These are phyloP conservation scores for Zygosaccharomyces lentus DNA, from an alignment of 805 yeast genomes.

Conservation along the genomic window DNA sequence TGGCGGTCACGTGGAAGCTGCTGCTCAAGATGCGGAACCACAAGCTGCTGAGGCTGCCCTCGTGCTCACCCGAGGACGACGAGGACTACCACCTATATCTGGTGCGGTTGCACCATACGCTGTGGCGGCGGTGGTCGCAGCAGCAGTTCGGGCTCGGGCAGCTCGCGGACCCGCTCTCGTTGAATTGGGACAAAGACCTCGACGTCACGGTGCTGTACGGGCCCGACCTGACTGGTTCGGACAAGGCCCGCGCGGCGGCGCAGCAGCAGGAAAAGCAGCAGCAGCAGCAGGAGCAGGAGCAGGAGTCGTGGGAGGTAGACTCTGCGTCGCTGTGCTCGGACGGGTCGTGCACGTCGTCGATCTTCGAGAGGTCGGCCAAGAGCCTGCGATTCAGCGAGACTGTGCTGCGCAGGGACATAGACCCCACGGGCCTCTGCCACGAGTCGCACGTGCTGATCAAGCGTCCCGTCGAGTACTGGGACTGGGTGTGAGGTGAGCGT, in stretches of 20 bases:
- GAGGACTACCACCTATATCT: slow-evolving; percentile 32
- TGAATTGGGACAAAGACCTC: slow-evolving; percentile 92
- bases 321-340: slow-evolving; percentile 20
- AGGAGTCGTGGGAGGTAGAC: slow-evolving; percentile 2
- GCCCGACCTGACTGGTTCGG: slow-evolving; percentile 42
- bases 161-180: slow-evolving; percentile 76
- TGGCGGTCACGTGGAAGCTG: slow-evolving; percentile 35
- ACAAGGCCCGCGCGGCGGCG: not conserved
- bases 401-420: slow-evolving; percentile 29
- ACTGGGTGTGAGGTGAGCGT: not conserved
- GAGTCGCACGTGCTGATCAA: slow-evolving; percentile 25
- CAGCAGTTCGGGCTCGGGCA: slow-evolving; percentile 53
- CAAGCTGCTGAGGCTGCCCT: slow-evolving; percentile 30
- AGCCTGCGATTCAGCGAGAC: slow-evolving; percentile 24
- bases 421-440: slow-evolving; percentile 17
- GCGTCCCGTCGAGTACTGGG: not conserved
- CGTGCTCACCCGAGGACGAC: slow-evolving; percentile 35
- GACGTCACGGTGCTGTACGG: slow-evolving; percentile 97
- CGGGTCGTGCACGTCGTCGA: slow-evolving; percentile 27
- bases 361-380: slow-evolving; percentile 23
- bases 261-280: slow-evolving; percentile 2
- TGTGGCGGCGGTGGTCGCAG: slow-evolving; percentile 96
- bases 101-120: slow-evolving; percentile 67
- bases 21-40: slow-evolving; percentile 41
- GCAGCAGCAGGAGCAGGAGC: slow-evolving; percentile 7